A percentile compares a stretch with the other conserved stretches of the same genome.
Evolutionary conservation across 1,139 yeast species (phyloP).

Genomic region (Saccharomyces hybrid): DNA sequence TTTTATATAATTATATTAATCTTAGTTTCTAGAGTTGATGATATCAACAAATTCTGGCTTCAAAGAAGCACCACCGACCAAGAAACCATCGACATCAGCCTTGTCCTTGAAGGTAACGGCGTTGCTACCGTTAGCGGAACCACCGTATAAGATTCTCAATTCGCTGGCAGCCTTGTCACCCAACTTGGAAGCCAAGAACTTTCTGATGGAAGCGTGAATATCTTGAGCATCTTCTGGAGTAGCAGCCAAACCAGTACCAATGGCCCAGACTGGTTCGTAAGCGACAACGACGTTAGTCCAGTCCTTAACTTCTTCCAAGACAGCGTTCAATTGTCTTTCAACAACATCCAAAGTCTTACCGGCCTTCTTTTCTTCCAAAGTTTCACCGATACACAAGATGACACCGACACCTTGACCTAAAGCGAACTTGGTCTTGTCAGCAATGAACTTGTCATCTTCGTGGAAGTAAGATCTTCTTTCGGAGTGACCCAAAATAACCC

Average conservation of each 20-base stretch:
- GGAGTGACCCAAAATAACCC: constrained; percentile 98
- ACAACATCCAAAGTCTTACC: constrained; percentile 80
- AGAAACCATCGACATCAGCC: constrained; percentile 94
- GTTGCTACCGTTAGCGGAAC: constrained; percentile 95
- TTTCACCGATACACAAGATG: constrained; percentile 95
- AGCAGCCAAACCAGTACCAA: constrained; percentile 99
- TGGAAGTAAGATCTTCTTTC: constrained; percentile 94
- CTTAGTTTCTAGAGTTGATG: constrained; percentile 80
- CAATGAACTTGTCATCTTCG: constrained; percentile 87
- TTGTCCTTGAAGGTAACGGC: constrained; percentile 86
- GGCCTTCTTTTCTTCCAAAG: constrained; percentile 88
- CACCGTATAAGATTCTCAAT: constrained; percentile 94
- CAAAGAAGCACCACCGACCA: constrained; percentile 98
- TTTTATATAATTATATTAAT: constrained; percentile 2
- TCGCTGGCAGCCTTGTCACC: constrained; percentile 70
- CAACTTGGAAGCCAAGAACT: constrained; percentile 66
- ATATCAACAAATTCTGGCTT: constrained; percentile 97
- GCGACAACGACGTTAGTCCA: constrained; percentile 94
- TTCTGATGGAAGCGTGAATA: constrained; percentile 86
- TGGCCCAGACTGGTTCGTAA: constrained; percentile 99
- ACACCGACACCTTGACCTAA: constrained; percentile 81
- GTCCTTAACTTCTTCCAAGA: constrained; percentile 71
- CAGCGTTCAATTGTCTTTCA: constrained; percentile 88
- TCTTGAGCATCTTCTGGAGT: constrained; percentile 97
- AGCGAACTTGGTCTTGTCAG: constrained; percentile 92